phyloP scores from a whole-genome alignment of 1,284 basidiomycete species.

The Apiotrichum siamense region DNA sequence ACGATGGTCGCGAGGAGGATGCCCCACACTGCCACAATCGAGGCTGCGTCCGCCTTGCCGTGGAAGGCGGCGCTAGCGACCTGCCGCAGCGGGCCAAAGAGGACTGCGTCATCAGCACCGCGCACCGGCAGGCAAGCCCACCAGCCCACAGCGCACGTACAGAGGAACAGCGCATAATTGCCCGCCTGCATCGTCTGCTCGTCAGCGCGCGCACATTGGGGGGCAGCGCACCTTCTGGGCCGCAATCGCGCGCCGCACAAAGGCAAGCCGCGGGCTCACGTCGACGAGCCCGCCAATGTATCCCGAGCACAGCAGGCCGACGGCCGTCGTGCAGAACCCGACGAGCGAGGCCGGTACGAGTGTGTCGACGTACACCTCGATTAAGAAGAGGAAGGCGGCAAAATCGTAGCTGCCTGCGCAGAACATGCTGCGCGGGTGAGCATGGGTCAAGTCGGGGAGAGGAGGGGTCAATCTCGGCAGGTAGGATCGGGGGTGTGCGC shows the following conservation, averaged over 20 bases:
- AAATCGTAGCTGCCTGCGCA: slow-evolving; percentile 27
- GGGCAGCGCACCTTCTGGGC: slow-evolving; percentile 43
- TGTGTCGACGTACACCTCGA: slow-evolving; percentile 38
- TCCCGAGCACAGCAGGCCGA: slow-evolving; percentile 43
- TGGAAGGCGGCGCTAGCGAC: slow-evolving; percentile 24
- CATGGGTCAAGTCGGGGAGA: background rate
- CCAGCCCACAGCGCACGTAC: slow-evolving; percentile 9
- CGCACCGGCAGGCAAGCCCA: too few species aligned
- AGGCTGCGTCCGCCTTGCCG: slow-evolving; percentile 3
- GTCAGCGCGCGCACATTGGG: background rate
- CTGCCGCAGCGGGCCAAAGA: slow-evolving; percentile 35
- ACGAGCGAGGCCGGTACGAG: slow-evolving; percentile 50
- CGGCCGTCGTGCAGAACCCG: slow-evolving; percentile 47
- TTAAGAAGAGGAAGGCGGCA: slow-evolving; percentile 39
- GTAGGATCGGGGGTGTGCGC: too few species aligned
- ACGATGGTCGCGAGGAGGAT: slow-evolving; percentile 43
- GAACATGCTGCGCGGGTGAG: slow-evolving; percentile 21
- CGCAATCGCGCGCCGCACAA: slow-evolving; percentile 43
- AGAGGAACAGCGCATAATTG: slow-evolving; percentile 45
- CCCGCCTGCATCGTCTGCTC: background rate
- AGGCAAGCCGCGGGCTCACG: slow-evolving; percentile 16
- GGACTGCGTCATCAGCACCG: slow-evolving; percentile 15
- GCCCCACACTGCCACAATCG: slow-evolving; percentile 15
- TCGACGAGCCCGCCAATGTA: slow-evolving; percentile 49
- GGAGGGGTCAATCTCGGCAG: too few species aligned